These are phyloP conservation scores for Penicillium sp. DNA, from an alignment of 2,329 filamentous ascomycete genomes.

Conservation along the genomic window DNA sequence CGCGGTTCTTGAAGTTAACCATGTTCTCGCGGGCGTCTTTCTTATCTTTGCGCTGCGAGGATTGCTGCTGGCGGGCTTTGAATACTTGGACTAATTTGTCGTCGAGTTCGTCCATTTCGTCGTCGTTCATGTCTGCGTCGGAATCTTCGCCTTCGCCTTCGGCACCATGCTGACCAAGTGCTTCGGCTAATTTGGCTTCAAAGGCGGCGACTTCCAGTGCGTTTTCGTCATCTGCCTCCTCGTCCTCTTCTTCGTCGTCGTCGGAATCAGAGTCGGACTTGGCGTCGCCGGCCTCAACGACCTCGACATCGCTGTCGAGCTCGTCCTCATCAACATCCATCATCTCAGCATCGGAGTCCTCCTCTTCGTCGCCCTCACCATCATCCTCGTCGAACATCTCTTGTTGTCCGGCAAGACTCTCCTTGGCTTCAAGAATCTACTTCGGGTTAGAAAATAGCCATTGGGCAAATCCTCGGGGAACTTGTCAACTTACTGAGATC, in stretches of 20 bases:
- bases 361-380: conserved; percentile 42
- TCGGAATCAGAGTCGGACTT: conserved; percentile 49
- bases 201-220: conserved; percentile 62
- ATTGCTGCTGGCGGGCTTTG: conserved; percentile 69
- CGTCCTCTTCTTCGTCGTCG: conserved; percentile 42
- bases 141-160: conserved; percentile 62
- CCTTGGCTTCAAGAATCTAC: conserved; percentile 74
- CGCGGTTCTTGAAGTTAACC: conserved; percentile 90
- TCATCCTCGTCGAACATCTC: conserved; percentile 78
- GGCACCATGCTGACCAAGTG: conserved; percentile 69
- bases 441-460: conserved; percentile 44
- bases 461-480: background rate
- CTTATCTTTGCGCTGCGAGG: conserved; percentile 77
- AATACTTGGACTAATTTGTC: conserved; percentile 83
- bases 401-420: conserved; percentile 80
- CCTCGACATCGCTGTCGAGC: conserved; percentile 40
- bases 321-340: conserved; percentile 49
- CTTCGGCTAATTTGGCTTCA: conserved; percentile 74
- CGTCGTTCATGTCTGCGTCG: conserved; percentile 92
- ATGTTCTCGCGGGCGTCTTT: conserved; percentile 87
- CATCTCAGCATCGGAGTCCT: conserved; percentile 48
- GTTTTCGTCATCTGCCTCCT: conserved; percentile 48
- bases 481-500: conserved; percentile 43
- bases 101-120: conserved; percentile 90
- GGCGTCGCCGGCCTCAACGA: conserved; percentile 37